phyloP scores from a whole-genome alignment of 441 rosid species.

The Croton laevigatus region DNA sequence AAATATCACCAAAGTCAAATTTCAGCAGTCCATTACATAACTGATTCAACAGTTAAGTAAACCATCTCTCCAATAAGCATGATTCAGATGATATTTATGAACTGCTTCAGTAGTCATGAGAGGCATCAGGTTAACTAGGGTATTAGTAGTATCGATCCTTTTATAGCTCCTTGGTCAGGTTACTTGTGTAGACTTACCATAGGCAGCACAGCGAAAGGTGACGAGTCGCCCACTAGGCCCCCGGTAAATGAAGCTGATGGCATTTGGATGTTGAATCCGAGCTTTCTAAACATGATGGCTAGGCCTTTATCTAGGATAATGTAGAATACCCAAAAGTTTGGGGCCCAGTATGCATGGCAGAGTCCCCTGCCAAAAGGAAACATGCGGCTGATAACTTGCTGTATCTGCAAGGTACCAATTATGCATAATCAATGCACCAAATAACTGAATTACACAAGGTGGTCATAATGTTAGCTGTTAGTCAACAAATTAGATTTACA shows the following conservation, averaged over 20 bases:
- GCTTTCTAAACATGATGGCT: slow-evolving; percentile 48
- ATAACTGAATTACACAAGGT: not conserved
- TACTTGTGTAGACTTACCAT: slow-evolving; percentile 40
- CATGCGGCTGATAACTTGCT: slow-evolving; percentile 72
- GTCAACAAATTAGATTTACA: not conserved
- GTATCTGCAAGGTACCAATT: slow-evolving; percentile 54
- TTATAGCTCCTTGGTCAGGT: not conserved
- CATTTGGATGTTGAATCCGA: slow-evolving; percentile 47
- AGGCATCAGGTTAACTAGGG: not conserved
- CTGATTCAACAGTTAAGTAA: no score
- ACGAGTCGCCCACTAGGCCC: slow-evolving; percentile 78
- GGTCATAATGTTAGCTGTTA: not conserved
- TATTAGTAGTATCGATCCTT: no score
- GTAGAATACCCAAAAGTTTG: slow-evolving; percentile 93
- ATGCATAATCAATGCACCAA: slow-evolving; percentile 23
- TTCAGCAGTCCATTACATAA: not conserved
- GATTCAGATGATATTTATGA: not conserved
- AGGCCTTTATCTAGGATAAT: slow-evolving; percentile 72
- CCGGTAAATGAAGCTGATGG: slow-evolving; percentile 86
- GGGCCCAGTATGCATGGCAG: slow-evolving; percentile 98
- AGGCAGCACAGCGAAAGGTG: slow-evolving; percentile 74
- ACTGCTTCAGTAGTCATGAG: not conserved
- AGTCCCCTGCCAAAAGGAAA: slow-evolving; percentile 98
- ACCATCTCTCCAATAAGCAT: not conserved
- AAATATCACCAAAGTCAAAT: not conserved